A percentile compares a stretch with the other conserved stretches of the same genome.
phyloP scores from a whole-genome alignment of 345 rosid genomes.

The Eucalyptus shirleyi region DNA sequence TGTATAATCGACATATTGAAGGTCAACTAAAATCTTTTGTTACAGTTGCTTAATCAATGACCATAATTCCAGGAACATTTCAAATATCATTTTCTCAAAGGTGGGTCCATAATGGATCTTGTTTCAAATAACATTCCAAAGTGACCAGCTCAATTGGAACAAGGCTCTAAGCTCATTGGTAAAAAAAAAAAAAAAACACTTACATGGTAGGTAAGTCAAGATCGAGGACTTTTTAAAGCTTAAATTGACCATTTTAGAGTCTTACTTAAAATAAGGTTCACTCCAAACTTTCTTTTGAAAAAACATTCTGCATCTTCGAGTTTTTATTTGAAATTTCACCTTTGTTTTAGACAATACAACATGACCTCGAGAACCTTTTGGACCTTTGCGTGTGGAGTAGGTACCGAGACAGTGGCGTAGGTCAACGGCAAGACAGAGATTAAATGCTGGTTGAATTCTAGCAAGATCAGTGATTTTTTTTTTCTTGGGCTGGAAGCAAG shows the following conservation, averaged over 20 bases:
- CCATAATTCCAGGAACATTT: neutral
- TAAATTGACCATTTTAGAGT: neutral
- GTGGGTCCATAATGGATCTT: neutral
- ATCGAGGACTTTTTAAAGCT: neutral
- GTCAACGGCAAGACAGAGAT: rapidly evolving
- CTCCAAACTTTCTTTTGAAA: neutral
- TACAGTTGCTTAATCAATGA: neutral
- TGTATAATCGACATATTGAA: neutral
- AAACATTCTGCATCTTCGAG: neutral
- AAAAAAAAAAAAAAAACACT: neutral
- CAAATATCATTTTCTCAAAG: neutral
- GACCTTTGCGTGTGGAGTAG: too few species aligned
- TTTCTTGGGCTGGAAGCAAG: neutral
- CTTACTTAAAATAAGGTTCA: neutral
- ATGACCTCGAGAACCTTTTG: too few species aligned
- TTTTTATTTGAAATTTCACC: neutral
- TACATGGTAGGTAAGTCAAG: neutral
- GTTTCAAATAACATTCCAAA: neutral
- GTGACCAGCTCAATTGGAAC: neutral
- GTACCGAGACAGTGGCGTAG: neutral
- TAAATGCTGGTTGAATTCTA: neutral
- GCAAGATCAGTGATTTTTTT: neutral
- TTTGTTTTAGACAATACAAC: too few species aligned
- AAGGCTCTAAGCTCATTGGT: neutral
- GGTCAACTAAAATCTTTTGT: neutral